These are phyloP conservation scores for Helichrysum umbraculigerum DNA, from an alignment of 129 eudicot genomes.

Conservation along the genomic window DNA sequence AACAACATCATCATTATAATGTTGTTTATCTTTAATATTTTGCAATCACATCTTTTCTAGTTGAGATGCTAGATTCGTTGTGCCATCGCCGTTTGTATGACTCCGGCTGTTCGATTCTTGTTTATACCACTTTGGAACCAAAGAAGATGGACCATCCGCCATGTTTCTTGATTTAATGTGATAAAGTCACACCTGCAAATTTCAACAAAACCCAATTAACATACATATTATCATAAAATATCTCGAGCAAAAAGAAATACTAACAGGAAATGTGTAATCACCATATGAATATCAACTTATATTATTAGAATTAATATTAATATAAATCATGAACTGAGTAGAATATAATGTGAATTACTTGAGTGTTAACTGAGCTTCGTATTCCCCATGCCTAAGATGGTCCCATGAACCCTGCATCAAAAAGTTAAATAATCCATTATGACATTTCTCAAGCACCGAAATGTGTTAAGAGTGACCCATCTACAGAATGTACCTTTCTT, in stretches of 20 bases:
- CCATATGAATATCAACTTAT: not conserved
- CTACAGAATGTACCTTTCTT: slow-evolving; percentile 57
- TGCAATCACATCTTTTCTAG: not conserved
- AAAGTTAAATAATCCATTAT: not conserved
- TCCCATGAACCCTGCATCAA: not conserved
- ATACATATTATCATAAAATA: too few species aligned
- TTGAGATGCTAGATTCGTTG: not conserved
- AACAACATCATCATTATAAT: not conserved
- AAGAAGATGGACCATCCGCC: not conserved
- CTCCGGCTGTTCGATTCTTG: not conserved
- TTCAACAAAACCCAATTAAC: not conserved
- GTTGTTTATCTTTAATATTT: not conserved
- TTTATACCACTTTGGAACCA: not conserved
- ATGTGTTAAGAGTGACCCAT: slow-evolving; percentile 5
- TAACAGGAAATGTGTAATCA: not conserved
- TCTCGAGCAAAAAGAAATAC: not conserved
- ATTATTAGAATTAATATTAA: too few species aligned
- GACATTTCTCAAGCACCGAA: not conserved
- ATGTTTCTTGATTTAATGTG: not conserved
- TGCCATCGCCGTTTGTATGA: not conserved
- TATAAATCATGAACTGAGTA: not conserved
- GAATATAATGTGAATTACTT: not conserved
- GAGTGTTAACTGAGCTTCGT: not conserved
- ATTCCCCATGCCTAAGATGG: not conserved
- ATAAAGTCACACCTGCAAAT: not conserved